A percentile compares a stretch with the other conserved stretches of the same genome.
phyloP scores from a whole-genome alignment of 2,329 filamentous ascomycete genomes.

The Calonectria pseudoreteaudii region DNA sequence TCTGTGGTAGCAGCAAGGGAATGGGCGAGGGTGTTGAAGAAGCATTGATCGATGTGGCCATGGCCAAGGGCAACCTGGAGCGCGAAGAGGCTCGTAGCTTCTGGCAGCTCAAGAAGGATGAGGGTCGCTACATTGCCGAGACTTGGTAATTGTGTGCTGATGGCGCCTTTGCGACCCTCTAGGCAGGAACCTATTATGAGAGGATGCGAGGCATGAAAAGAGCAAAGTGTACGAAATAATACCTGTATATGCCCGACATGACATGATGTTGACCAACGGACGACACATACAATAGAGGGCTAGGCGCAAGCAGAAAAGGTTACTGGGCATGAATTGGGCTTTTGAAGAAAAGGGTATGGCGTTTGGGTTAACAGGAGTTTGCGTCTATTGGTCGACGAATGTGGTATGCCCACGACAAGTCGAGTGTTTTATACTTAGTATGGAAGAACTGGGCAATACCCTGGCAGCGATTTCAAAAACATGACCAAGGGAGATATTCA shows the following conservation, averaged over 20 bases:
- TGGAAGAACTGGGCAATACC: conserved; percentile 8
- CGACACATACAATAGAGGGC: conserved; percentile 33
- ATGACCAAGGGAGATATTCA: background rate
- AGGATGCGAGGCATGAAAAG: background rate
- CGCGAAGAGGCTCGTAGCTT: conserved; percentile 85
- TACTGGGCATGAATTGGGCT: conserved; percentile 25
- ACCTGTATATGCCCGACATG: conserved; percentile 13
- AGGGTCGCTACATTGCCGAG: conserved; percentile 94
- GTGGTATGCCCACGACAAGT: background rate
- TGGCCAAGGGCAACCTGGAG: conserved; percentile 90
- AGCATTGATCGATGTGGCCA: conserved; percentile 88
- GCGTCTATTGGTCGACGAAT: background rate
- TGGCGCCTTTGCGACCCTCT: background rate
- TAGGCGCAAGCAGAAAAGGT: conserved; percentile 35
- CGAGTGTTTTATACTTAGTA: background rate
- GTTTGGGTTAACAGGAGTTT: conserved; percentile 22
- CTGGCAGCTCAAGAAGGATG: conserved; percentile 92
- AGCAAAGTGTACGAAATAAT: conserved; percentile 5
- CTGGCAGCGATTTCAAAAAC: conserved; percentile 2
- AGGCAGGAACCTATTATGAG: background rate
- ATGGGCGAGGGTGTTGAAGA: conserved; percentile 98
- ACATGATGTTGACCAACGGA: conserved; percentile 25
- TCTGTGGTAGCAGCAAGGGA: conserved; percentile 93
- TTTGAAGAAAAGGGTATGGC: conserved; percentile 32
- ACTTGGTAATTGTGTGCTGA: conserved; percentile 65